Percentiles rank a stretch among this genome's conserved stretches.
phyloP scores from a whole-genome alignment of 805 yeast species.

The Candida glaebosa region DNA sequence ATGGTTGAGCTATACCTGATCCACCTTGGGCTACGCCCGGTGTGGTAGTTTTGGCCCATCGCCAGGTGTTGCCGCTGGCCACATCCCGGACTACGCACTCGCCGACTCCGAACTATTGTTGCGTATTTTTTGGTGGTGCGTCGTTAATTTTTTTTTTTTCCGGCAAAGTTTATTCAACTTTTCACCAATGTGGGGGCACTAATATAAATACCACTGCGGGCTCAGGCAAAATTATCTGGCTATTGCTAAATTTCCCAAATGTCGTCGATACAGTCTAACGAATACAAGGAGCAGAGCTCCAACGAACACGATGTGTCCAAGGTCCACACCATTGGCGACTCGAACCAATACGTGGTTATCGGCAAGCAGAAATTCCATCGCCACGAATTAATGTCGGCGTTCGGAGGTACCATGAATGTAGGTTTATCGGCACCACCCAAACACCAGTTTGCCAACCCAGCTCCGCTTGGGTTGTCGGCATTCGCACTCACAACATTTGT shows the following conservation, averaged over 20 bases:
- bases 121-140: background rate
- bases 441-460: slow-evolving; percentile 64
- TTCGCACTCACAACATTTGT: slow-evolving; percentile 66
- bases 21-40: no score
- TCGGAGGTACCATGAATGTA: slow-evolving; percentile 38
- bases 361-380: slow-evolving; percentile 32
- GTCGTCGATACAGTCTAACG: slow-evolving; percentile 14
- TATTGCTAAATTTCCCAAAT: no score
- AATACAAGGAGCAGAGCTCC: slow-evolving; percentile 14
- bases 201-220: no score
- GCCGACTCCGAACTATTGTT: background rate
- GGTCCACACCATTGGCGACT: slow-evolving; percentile 32
- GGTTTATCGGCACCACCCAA: slow-evolving; percentile 40
- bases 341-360: slow-evolving; percentile 31
- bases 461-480: slow-evolving; percentile 62
- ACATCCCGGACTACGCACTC: background rate
- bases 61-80: no score
- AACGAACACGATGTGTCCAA: slow-evolving; percentile 13
- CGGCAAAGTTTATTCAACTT: background rate
- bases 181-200: background rate
- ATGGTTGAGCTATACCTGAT: no score
- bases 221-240: no score
- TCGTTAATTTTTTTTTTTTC: no score
- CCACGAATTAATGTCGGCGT: slow-evolving; percentile 39
- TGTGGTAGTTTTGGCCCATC: no score